phyloP scores from a whole-genome alignment of 2,329 filamentous ascomycete genomes.

The Nannizzia gypsea region DNA sequence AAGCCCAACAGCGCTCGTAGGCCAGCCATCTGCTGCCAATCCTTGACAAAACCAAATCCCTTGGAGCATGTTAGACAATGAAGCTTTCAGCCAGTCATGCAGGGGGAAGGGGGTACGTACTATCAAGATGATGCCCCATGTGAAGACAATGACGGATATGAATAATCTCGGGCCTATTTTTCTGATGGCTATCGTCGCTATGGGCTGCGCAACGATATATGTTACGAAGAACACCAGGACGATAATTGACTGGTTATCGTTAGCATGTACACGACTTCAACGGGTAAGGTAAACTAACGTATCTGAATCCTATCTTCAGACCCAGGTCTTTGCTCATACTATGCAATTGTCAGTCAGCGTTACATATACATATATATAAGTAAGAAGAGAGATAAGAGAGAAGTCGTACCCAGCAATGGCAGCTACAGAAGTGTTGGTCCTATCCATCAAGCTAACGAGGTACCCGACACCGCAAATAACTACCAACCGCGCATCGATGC shows the following conservation, averaged over 20 bases:
- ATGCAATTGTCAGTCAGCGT: not conserved
- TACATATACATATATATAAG: no score
- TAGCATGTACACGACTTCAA: not conserved
- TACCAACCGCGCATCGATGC: conserved; percentile 56
- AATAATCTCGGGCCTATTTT: conserved; percentile 42
- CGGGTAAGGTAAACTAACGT: conserved; percentile 11
- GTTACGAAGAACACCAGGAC: conserved; percentile 64
- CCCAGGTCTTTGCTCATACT: conserved; percentile 19
- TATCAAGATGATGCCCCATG: conserved; percentile 19
- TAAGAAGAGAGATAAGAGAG: not conserved
- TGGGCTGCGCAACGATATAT: conserved; percentile 60
- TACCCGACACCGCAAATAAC: conserved; percentile 55
- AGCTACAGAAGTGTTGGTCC: conserved; percentile 63
- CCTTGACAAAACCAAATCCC: conserved; percentile 20
- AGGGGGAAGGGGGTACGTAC: conserved; percentile 8
- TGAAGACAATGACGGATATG: conserved; percentile 15
- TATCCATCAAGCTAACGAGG: conserved; percentile 65
- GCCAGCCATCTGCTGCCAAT: conserved; percentile 19
- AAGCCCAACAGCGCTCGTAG: conserved; percentile 44
- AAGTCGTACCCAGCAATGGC: conserved; percentile 50
- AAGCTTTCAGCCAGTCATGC: no score
- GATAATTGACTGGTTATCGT: conserved; percentile 42
- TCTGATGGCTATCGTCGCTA: conserved; percentile 56
- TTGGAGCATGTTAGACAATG: not conserved
- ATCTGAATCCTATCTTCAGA: conserved; percentile 21